A percentile compares a stretch with the other conserved stretches of the same genome.
These are phyloP conservation scores for Coniochaeta sp. DNA, from an alignment of 2,329 filamentous ascomycete genomes.

Conservation along the genomic window DNA sequence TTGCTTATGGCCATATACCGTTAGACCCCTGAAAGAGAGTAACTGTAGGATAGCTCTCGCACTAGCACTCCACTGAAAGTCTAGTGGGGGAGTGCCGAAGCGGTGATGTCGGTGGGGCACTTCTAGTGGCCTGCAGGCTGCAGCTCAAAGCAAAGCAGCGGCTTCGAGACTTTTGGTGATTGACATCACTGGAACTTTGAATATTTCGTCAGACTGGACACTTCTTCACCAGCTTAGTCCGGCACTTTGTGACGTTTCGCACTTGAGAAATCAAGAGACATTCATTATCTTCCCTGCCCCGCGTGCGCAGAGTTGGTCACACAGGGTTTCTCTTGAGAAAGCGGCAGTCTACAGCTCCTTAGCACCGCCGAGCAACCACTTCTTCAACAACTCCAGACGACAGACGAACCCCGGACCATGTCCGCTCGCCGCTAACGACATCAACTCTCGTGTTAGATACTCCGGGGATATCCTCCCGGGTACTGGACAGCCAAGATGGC, in stretches of 20 bases:
- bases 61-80: too few relatives aligned
- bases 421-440: not conserved
- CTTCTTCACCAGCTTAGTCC: constrained; percentile 2
- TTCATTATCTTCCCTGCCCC: not conserved
- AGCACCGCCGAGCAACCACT: too few relatives aligned
- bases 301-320: not conserved
- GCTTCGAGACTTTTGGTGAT: not conserved
- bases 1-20: too few relatives aligned
- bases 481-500: constrained; percentile 9
- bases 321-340: not conserved
- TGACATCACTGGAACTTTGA: not conserved
- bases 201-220: not conserved
- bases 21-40: too few relatives aligned
- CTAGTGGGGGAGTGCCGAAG: too few relatives aligned
- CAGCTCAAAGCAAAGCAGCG: too few relatives aligned
- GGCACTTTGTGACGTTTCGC: not conserved
- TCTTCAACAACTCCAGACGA: too few relatives aligned
- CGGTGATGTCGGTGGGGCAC: not conserved
- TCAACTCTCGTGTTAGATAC: not conserved
- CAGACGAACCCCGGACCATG: not conserved
- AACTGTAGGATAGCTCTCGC: too few relatives aligned
- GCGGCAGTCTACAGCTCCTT: too few relatives aligned
- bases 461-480: too few relatives aligned
- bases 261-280: not conserved
- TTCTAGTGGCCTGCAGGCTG: too few relatives aligned